Evolutionary conservation across 495 filamentous ascomycete species (phyloP).

Genomic region (Saxophila tyrrhenica): DNA sequence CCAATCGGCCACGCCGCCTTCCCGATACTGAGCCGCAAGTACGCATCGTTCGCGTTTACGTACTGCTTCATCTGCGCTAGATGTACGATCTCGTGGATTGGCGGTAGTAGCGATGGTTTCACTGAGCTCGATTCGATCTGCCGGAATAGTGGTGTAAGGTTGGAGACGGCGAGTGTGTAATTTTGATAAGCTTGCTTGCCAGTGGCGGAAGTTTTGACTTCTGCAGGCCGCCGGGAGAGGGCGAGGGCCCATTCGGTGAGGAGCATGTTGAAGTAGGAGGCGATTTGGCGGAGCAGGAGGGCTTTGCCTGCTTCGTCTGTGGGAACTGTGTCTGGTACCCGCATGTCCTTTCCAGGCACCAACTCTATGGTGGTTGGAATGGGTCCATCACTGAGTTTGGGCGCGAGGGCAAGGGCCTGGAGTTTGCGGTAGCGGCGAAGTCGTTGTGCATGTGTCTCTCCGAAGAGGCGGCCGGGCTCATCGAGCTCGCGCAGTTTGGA

Average conservation of each 20-base stretch:
- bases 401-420: conserved; percentile 31
- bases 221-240: conserved; percentile 51
- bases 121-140: conserved; percentile 74
- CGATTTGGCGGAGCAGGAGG: conserved; percentile 75
- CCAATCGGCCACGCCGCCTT: conserved; percentile 99
- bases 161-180: conserved; percentile 70
- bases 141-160: conserved; percentile 82
- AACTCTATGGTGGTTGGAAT: conserved; percentile 63
- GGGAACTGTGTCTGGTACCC: conserved; percentile 51
- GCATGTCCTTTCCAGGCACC: conserved; percentile 78
- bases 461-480: conserved; percentile 69
- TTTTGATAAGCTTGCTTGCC: conserved; percentile 66
- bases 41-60: conserved; percentile 94
- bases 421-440: conserved; percentile 58
- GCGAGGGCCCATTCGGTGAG: conserved; percentile 76
- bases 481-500: conserved; percentile 55
- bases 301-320: conserved; percentile 38
- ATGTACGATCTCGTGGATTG: conserved; percentile 85
- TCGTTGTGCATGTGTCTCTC: conserved; percentile 60
- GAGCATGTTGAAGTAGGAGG: conserved; percentile 88
- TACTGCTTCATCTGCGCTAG: conserved; percentile 83
- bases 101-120: conserved; percentile 62
- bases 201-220: conserved; percentile 59
- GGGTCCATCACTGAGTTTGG: conserved; percentile 39
- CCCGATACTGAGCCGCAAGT: conserved; percentile 83